Conservation (phyloP, 148 eudicot species). For the Rhododendron henanense region DNA sequence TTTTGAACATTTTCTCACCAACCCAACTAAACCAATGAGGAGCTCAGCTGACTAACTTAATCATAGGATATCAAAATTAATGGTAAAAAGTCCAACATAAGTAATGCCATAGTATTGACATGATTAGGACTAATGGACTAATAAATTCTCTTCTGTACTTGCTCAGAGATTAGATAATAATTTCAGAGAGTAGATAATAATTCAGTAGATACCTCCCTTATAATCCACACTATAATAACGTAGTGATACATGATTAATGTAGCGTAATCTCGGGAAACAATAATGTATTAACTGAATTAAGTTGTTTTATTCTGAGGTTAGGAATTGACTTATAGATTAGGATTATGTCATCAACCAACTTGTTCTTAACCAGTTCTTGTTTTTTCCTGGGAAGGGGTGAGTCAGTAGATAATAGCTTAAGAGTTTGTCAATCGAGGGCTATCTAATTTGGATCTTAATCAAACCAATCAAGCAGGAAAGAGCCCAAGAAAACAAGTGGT, state of each 20-base stretch:
- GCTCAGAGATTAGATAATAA: background rate
- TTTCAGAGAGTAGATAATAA: background rate
- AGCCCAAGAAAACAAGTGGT: background rate
- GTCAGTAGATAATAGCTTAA: background rate
- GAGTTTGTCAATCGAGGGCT: background rate
- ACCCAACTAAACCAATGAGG: background rate
- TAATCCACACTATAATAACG: background rate
- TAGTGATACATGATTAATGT: background rate
- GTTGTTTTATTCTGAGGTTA: constrained; percentile 4
- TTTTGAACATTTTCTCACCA: constrained; percentile 6
- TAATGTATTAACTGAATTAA: background rate
- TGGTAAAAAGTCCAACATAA: background rate
- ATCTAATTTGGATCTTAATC: background rate
- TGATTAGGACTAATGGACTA: background rate
- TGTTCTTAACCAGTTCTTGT: background rate
- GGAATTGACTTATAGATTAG: background rate
- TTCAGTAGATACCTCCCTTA: background rate
- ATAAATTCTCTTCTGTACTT: background rate
- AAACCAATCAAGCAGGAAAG: background rate
- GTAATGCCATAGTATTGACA: background rate
- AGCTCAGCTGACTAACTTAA: background rate
- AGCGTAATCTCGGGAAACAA: background rate
- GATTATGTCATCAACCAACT: background rate
- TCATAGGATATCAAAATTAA: background rate
- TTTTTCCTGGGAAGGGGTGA: background rate